Evolutionary conservation across 2,329 filamentous ascomycete species (phyloP).

Genomic region (Phialophora tarda): DNA sequence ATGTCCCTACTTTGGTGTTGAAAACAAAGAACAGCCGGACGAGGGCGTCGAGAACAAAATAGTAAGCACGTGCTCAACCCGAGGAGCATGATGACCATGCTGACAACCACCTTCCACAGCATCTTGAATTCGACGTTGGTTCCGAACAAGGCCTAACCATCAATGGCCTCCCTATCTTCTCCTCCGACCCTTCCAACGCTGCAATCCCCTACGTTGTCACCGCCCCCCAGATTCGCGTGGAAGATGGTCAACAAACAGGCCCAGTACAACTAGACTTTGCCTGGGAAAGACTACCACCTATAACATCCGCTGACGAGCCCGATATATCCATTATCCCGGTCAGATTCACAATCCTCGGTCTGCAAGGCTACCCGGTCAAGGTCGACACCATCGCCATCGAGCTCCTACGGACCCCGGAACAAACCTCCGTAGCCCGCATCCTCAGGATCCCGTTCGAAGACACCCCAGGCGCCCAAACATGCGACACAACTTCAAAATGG

Average conservation of each 20-base stretch:
- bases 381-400: constrained; percentile 52
- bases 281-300: constrained; percentile 46
- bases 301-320: constrained; percentile 42
- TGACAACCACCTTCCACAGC: constrained; percentile 25
- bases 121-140: constrained; percentile 35
- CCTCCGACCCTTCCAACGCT: constrained; percentile 22
- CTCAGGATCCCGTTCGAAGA: constrained; percentile 46
- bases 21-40: constrained; percentile 20
- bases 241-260: constrained; percentile 46
- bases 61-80: constrained; percentile 30
- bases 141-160: constrained; percentile 31
- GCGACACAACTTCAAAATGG: constrained; percentile 48
- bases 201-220: constrained; percentile 28
- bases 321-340: constrained; percentile 47
- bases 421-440: constrained; percentile 47
- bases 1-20: constrained; percentile 35
- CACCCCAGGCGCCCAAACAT: constrained; percentile 41
- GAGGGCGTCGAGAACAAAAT: constrained; percentile 35
- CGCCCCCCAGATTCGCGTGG: constrained; percentile 34
- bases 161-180: constrained; percentile 33
- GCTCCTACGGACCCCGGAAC: constrained; percentile 46
- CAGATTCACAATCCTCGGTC: constrained; percentile 54
- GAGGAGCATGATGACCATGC: constrained; percentile 8
- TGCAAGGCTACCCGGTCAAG: constrained; percentile 51
- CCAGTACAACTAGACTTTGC: constrained; percentile 52